Percentiles rank a stretch among this genome's conserved stretches.
phyloP scores from a whole-genome alignment of 2,329 filamentous ascomycete species.

The Trichoderma hamatum region DNA sequence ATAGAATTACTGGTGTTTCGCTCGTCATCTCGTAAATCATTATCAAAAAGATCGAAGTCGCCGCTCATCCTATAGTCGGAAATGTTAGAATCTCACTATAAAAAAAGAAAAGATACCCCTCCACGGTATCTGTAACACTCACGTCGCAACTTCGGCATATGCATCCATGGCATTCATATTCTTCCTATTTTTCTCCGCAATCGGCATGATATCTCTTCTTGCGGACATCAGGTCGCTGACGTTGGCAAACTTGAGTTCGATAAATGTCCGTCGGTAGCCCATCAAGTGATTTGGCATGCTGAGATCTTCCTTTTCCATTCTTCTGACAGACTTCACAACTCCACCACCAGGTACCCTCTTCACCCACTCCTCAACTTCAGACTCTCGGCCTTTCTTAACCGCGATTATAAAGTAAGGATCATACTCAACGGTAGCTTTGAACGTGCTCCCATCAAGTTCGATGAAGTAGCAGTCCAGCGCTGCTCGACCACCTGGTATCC shows the following conservation, averaged over 20 bases:
- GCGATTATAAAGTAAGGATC: slow-evolving; percentile 96
- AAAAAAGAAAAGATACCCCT: background rate
- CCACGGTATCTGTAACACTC: slow-evolving; percentile 40
- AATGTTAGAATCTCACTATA: slow-evolving; percentile 22
- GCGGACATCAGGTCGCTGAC: slow-evolving; percentile 85
- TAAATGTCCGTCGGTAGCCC: slow-evolving; percentile 84
- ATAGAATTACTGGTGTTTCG: slow-evolving; percentile 74
- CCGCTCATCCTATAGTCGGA: slow-evolving; percentile 64
- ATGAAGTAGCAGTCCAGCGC: slow-evolving; percentile 98
- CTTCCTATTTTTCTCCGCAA: slow-evolving; percentile 96
- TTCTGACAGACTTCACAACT: slow-evolving; percentile 74
- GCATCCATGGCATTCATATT: slow-evolving; percentile 97
- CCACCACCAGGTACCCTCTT: slow-evolving; percentile 77
- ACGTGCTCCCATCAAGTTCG: slow-evolving; percentile 81
- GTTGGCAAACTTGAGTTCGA: slow-evolving; percentile 86
- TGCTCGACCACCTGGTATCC: slow-evolving; percentile 79
- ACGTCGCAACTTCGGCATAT: slow-evolving; percentile 94
- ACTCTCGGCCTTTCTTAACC: slow-evolving; percentile 82
- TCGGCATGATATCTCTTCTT: slow-evolving; percentile 79
- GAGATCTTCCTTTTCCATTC: slow-evolving; percentile 89
- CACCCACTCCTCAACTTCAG: slow-evolving; percentile 95
- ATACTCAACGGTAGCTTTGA: slow-evolving; percentile 96
- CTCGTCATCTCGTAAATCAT: slow-evolving; percentile 80
- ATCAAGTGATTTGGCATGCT: slow-evolving; percentile 94
- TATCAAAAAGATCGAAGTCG: slow-evolving; percentile 95